phyloP scores from a whole-genome alignment of 345 rosid genomes.

The Brassica cretica region DNA sequence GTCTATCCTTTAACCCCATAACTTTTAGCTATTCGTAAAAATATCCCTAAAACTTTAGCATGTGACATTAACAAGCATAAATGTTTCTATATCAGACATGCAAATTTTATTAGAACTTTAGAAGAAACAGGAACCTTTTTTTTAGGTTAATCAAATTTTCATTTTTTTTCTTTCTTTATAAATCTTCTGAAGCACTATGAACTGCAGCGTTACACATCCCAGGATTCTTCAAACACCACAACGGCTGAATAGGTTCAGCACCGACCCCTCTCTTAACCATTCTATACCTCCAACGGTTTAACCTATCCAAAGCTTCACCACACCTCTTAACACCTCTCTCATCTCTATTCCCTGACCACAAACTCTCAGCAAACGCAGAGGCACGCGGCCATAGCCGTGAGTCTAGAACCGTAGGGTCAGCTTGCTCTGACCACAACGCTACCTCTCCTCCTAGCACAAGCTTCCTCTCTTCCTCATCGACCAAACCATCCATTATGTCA shows the following conservation, averaged over 20 bases:
- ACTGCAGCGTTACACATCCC: conserved; percentile 82
- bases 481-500: conserved; percentile 66
- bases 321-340: conserved; percentile 63
- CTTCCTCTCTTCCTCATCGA: conserved; percentile 57
- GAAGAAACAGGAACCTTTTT: background rate
- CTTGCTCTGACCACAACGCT: conserved; percentile 95
- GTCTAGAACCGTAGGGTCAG: conserved; percentile 68
- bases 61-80: background rate
- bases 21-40: background rate
- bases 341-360: conserved; percentile 85
- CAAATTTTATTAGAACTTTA: background rate
- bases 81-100: background rate
- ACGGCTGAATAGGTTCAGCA: conserved; percentile 91
- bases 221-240: conserved; percentile 76
- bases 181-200: conserved; percentile 25
- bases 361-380: conserved; percentile 75
- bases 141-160: background rate
- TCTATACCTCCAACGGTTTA: conserved; percentile 83
- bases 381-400: conserved; percentile 77
- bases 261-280: conserved; percentile 76
- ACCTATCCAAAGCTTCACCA: conserved; percentile 68
- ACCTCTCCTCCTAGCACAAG: conserved; percentile 89
- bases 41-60: too few species aligned
- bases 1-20: background rate
- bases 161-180: background rate